Percentiles rank a stretch among this genome's conserved stretches.
These are phyloP conservation scores for Cyberlindnera maclurae DNA, from an alignment of 805 yeast species.

Conservation along the genomic window DNA sequence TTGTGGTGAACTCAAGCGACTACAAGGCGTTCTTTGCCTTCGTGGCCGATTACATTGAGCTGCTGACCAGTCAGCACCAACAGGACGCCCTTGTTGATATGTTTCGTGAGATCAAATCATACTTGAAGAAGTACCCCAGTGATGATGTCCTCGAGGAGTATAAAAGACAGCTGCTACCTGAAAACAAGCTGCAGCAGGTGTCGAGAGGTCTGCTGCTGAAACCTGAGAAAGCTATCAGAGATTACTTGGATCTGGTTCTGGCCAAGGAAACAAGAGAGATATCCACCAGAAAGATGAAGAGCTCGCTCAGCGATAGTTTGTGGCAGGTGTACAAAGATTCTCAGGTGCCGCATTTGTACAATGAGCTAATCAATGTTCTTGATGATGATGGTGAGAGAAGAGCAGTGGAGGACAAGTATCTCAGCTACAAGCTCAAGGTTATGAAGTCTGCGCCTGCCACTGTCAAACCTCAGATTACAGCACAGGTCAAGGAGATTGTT, in stretches of 20 bases:
- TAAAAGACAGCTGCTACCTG: slow-evolving; percentile 48
- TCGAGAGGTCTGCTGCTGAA: slow-evolving; percentile 40
- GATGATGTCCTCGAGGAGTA: slow-evolving; percentile 38
- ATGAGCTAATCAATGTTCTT: slow-evolving; percentile 47
- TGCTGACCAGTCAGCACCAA: slow-evolving; percentile 29
- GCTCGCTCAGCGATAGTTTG: slow-evolving; percentile 24
- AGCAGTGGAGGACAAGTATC: slow-evolving; percentile 48
- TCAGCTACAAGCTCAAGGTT: slow-evolving; percentile 49
- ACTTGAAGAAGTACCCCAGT: slow-evolving; percentile 30
- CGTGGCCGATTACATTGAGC: slow-evolving; percentile 36
- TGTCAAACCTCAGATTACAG: slow-evolving; percentile 31
- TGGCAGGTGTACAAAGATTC: slow-evolving; percentile 45
- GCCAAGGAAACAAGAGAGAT: slow-evolving; percentile 35
- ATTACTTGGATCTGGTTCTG: slow-evolving; percentile 35
- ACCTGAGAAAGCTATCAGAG: slow-evolving; percentile 37
- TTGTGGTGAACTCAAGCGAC: slow-evolving; percentile 32
- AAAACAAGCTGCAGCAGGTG: slow-evolving; percentile 43
- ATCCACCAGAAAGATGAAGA: slow-evolving; percentile 41
- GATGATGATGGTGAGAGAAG: slow-evolving; percentile 58
- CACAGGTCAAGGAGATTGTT: slow-evolving; percentile 46
- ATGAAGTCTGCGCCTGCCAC: slow-evolving; percentile 44
- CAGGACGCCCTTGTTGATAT: slow-evolving; percentile 43
- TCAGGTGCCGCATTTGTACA: slow-evolving; percentile 46
- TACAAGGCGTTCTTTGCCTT: slow-evolving; percentile 40
- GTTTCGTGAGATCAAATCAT: slow-evolving; percentile 38